phyloP scores from a whole-genome alignment of 2,329 filamentous ascomycete species.

The Atkinsonella texensis region DNA sequence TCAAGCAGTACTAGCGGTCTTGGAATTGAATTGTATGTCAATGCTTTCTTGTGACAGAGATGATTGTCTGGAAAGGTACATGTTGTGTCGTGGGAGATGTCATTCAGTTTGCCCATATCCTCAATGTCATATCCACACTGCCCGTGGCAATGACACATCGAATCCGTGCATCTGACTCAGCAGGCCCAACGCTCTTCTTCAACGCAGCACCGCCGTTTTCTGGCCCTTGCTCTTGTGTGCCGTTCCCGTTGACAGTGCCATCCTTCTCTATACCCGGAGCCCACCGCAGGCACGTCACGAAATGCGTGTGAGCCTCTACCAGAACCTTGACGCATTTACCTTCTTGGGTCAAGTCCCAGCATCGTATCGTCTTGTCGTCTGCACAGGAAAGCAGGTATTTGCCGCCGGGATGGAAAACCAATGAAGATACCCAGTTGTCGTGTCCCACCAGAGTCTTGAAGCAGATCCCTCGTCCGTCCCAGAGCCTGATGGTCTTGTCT shows the following conservation, averaged over 20 bases:
- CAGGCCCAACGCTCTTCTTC: slow-evolving; percentile 32
- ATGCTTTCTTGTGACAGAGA: too few species aligned
- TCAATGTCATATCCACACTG: slow-evolving; percentile 68
- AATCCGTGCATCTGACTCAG: slow-evolving; percentile 48
- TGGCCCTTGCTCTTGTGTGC: slow-evolving; percentile 6
- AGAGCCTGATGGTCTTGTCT: slow-evolving; percentile 84
- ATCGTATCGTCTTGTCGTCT: slow-evolving; percentile 85
- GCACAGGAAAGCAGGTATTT: slow-evolving; percentile 78
- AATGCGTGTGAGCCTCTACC: slow-evolving; percentile 66
- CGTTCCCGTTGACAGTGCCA: slow-evolving; percentile 7
- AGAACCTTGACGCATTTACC: slow-evolving; percentile 80
- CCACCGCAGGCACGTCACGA: slow-evolving; percentile 80
- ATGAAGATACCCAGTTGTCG: slow-evolving; percentile 82
- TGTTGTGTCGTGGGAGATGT: neutral
- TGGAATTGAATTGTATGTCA: neutral
- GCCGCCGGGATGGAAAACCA: slow-evolving; percentile 84
- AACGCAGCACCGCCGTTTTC: slow-evolving; percentile 25
- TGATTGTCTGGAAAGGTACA: neutral
- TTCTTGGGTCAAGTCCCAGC: slow-evolving; percentile 88
- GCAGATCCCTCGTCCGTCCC: slow-evolving; percentile 74
- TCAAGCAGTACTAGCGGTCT: neutral
- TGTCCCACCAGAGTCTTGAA: slow-evolving; percentile 79
- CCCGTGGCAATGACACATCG: slow-evolving; percentile 80
- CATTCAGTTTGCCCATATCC: slow-evolving; percentile 56
- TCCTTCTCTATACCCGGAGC: slow-evolving; percentile 43